phyloP scores from a whole-genome alignment of 805 yeast species.

The Ogataea nonfermentans region DNA sequence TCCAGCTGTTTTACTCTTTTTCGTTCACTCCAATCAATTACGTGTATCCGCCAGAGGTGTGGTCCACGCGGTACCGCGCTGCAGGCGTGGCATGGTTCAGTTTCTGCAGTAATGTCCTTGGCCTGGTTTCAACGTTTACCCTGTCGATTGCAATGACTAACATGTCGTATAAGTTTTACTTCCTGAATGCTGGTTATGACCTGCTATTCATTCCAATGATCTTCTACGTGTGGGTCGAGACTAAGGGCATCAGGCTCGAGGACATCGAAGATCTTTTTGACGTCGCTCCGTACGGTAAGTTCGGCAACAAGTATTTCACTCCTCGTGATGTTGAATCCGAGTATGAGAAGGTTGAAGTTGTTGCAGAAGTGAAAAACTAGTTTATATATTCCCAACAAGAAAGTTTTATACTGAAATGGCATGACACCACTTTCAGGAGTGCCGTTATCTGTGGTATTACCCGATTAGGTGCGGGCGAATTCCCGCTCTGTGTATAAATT shows the following conservation, averaged over 20 bases:
- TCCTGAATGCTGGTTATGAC: conserved; percentile 20
- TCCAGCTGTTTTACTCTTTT: conserved; percentile 41
- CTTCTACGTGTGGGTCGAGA: conserved; percentile 31
- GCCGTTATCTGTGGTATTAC: not conserved
- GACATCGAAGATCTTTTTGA: conserved; percentile 2
- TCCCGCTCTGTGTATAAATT: not conserved
- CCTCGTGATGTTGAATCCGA: not conserved
- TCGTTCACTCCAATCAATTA: conserved; percentile 46
- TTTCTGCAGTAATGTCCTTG: conserved; percentile 15
- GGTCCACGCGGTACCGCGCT: conserved; percentile 28
- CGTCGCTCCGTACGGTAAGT: conserved; percentile 2
- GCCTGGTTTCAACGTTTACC: conserved; percentile 33
- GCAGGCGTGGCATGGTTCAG: conserved; percentile 19
- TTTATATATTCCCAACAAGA: not conserved
- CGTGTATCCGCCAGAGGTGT: conserved; percentile 44
- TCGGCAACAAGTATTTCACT: conserved; percentile 1
- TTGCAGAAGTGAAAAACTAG: no score
- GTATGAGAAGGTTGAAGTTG: not conserved
- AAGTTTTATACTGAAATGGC: no score
- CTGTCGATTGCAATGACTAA: conserved; percentile 39
- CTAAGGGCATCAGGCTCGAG: conserved; percentile 28
- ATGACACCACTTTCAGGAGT: no score
- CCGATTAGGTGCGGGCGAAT: not conserved
- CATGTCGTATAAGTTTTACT: conserved; percentile 36
- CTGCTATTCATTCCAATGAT: conserved; percentile 26